phyloP scores from a whole-genome alignment of 495 filamentous ascomycete species.

The Daldinia caldariorum region DNA sequence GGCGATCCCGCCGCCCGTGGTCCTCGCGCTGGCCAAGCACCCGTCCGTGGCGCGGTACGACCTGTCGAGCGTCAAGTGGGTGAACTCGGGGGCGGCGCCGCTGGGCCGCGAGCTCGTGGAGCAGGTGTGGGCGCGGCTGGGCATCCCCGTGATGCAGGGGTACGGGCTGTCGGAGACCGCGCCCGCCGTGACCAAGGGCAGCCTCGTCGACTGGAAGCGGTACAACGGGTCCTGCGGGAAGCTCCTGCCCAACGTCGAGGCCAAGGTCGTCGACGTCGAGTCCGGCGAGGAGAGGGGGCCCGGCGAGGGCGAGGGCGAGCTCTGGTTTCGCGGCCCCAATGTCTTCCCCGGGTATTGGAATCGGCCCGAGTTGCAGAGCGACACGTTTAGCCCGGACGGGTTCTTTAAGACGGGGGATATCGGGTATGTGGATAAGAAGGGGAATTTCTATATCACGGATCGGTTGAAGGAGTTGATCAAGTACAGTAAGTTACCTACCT shows the following conservation, averaged over 20 bases:
- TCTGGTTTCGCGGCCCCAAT: slow-evolving; percentile 81
- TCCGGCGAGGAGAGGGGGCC: slow-evolving; percentile 47
- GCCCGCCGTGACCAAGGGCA: slow-evolving; percentile 65
- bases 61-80: slow-evolving; percentile 78
- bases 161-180: slow-evolving; percentile 67
- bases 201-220: slow-evolving; percentile 79
- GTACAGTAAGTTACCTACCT: slow-evolving; percentile 70
- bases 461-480: slow-evolving; percentile 94
- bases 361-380: slow-evolving; percentile 68
- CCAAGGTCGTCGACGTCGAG: slow-evolving; percentile 77
- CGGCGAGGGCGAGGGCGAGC: slow-evolving; percentile 62
- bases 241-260: slow-evolving; percentile 81
- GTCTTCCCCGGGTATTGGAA: slow-evolving; percentile 84
- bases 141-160: slow-evolving; percentile 73
- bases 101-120: slow-evolving; percentile 84
- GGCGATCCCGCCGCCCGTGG: slow-evolving; percentile 87
- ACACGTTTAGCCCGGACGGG: slow-evolving; percentile 74
- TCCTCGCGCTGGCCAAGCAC: slow-evolving; percentile 82
- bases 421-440: slow-evolving; percentile 65
- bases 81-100: slow-evolving; percentile 91
- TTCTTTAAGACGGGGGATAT: slow-evolving; percentile 89
- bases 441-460: slow-evolving; percentile 73
- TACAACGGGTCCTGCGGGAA: slow-evolving; percentile 83
- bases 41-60: slow-evolving; percentile 81
- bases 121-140: slow-evolving; percentile 76